Base-by-base conservation (phyloP, 2,329 filamentous ascomycete genomes). In the Ophiostoma perfectum region DNA sequence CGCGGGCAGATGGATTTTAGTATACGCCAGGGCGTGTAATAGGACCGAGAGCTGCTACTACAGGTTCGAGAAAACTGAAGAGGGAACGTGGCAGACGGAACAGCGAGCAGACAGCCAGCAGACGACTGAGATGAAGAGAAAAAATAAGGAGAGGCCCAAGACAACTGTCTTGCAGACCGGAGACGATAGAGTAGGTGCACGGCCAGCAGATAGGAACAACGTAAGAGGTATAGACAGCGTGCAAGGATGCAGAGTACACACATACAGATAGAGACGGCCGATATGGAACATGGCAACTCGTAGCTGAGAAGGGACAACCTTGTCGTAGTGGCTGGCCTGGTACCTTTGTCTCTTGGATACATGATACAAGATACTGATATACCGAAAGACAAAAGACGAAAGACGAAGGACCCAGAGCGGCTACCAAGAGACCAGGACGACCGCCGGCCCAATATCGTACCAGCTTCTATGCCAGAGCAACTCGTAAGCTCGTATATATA, bases 401-500 rank as follows among this genome's bases (percentile, higher is more conserved):
- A 27, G 27, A 27, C 27, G 27, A 27, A 27, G 27, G 27, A 27
- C 27, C 27, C 27, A 27, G 27, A 27, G 27, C 27, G 27, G 49
- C 49, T 55, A 12, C 49, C 49, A 27, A 55, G 7, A 9, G 18
- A 55, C 49, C 49, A 55, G 55, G 27, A 38, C 27, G 55, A 5
- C 27, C 27, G 27, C 11, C 11, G 27, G 55, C 55, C 27, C 27
- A 60, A 1, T 38, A 38, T 8, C 27, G 14, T 6, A 38, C 12
- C 11, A 60, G 27, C 14, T 27, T 18, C 16, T 36, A 7, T 60
- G 55, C 55, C 38, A 55, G 18, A 55, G n/a, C 18, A 27, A 9
- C n/a, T 55, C 18, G 2, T 9, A 16, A 38, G 14, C 38, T 14
- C 6, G 38, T 60, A 70, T 72, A 70, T 74, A 74, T 73, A 73